Evolutionary conservation across 345 rosid species (phyloP).

Genomic region (Punica granatum): DNA sequence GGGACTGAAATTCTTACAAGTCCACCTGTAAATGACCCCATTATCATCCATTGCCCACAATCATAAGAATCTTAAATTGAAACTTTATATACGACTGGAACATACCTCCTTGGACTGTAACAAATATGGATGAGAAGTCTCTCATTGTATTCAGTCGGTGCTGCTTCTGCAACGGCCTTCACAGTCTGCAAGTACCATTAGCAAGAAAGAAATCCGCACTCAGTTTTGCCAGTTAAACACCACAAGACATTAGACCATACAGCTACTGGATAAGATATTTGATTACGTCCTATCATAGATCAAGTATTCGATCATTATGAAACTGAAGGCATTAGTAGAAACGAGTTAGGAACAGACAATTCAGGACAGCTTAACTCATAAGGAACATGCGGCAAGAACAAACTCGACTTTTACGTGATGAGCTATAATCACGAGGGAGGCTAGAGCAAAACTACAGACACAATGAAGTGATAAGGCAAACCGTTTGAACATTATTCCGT

Average conservation of each 20-base stretch:
- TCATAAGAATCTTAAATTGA: background rate
- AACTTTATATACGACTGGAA: background rate
- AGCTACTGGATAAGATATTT: background rate
- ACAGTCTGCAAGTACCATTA: conserved; percentile 50
- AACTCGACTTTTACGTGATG: background rate
- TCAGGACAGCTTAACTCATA: background rate
- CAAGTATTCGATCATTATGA: background rate
- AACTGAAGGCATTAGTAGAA: background rate
- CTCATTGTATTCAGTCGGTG: conserved; percentile 41
- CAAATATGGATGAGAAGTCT: conserved; percentile 71
- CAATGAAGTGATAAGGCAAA: background rate
- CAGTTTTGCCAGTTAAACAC: background rate
- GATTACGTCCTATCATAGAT: background rate
- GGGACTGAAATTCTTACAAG: conserved; percentile 56
- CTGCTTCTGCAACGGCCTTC: conserved; percentile 65
- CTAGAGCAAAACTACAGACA: background rate
- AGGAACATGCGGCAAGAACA: background rate
- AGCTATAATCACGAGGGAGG: background rate
- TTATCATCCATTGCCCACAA: conserved; percentile 8
- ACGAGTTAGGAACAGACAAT: background rate
- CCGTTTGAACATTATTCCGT: background rate
- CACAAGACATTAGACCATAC: background rate
- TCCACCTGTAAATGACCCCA: conserved; percentile 49
- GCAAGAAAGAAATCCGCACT: background rate
- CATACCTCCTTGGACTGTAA: conserved; percentile 88